Conservation (phyloP, 768 basidiomycete species). For the Cubamyces lactineus region DNA sequence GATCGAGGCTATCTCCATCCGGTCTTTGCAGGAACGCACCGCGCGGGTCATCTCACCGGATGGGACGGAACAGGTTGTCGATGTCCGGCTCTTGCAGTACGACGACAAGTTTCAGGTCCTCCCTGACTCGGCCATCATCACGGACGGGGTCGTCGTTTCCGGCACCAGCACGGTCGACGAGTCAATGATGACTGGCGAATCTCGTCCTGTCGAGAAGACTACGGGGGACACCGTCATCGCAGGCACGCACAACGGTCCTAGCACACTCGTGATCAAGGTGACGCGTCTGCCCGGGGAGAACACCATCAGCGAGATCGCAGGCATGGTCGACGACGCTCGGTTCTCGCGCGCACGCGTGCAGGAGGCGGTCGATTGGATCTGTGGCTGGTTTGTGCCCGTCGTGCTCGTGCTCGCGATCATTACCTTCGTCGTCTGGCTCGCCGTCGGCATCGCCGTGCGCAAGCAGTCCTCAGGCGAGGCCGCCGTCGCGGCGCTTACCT, state of each 20-base stretch:
- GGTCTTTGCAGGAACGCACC: slow-evolving; percentile 36
- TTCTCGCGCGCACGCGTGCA: slow-evolving; percentile 44
- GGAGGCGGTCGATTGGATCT: slow-evolving; percentile 52
- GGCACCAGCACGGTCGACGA: slow-evolving; percentile 46
- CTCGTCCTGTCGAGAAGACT: slow-evolving; percentile 40
- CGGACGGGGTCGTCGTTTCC: slow-evolving; percentile 41
- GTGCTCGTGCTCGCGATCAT: slow-evolving; percentile 46
- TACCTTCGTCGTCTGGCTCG: slow-evolving; percentile 42
- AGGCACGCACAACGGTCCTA: slow-evolving; percentile 42
- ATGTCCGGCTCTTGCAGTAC: slow-evolving; percentile 40
- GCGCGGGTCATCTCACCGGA: slow-evolving; percentile 38
- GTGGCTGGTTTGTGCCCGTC: slow-evolving; percentile 52
- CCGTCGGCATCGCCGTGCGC: slow-evolving; percentile 37
- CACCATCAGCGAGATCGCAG: slow-evolving; percentile 43
- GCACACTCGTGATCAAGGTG: slow-evolving; percentile 40
- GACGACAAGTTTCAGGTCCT: slow-evolving; percentile 41
- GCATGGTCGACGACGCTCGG: slow-evolving; percentile 41
- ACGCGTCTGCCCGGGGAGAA: slow-evolving; percentile 44
- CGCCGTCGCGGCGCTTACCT: slow-evolving; percentile 46
- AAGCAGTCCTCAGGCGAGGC: slow-evolving; percentile 32
- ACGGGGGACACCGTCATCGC: slow-evolving; percentile 40
- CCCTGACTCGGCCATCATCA: slow-evolving; percentile 41
- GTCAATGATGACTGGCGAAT: slow-evolving; percentile 48
- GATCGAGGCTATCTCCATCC: slow-evolving; percentile 39
- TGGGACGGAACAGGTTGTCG: slow-evolving; percentile 26